phyloP scores from a whole-genome alignment of 805 yeast genomes.

The Yarrowia bubula region DNA sequence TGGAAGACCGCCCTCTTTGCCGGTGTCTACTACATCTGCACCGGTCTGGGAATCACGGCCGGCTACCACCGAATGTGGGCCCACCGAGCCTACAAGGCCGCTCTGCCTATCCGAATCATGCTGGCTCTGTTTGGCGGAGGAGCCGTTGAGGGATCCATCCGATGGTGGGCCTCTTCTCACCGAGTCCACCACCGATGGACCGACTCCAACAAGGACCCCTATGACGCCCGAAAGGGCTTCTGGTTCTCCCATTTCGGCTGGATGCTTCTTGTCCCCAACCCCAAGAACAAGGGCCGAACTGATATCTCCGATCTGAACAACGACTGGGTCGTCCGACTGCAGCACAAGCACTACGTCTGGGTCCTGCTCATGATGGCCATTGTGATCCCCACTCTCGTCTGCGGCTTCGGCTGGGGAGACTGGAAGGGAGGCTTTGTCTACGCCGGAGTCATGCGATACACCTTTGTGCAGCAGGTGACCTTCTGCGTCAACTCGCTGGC shows the following conservation, averaged over 20 bases:
- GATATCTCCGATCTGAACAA: constrained; percentile 64
- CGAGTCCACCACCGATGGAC: constrained; percentile 87
- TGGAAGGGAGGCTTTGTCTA: constrained; percentile 72
- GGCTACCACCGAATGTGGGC: constrained; percentile 82
- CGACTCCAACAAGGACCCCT: constrained; percentile 88
- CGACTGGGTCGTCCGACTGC: constrained; percentile 59
- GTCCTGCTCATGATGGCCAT: constrained; percentile 53
- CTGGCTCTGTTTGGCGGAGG: constrained; percentile 66
- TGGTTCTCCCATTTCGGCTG: constrained; percentile 86
- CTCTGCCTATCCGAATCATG: constrained; percentile 46
- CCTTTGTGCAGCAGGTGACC: constrained; percentile 74
- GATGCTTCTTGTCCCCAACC: constrained; percentile 68
- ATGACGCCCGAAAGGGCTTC: constrained; percentile 76
- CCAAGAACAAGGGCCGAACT: constrained; percentile 61
- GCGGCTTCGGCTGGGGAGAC: constrained; percentile 71
- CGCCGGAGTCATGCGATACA: constrained; percentile 72
- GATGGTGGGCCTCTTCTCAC: constrained; percentile 81
- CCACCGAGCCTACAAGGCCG: constrained; percentile 55
- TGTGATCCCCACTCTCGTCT: constrained; percentile 61
- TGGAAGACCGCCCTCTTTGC: constrained; percentile 54
- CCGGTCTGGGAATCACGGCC: constrained; percentile 74
- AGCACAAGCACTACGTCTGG: constrained; percentile 65
- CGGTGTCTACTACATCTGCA: constrained; percentile 52
- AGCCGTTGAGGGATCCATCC: constrained; percentile 71
- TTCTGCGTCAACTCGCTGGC: constrained; percentile 80